Percentiles rank a stretch among this genome's conserved stretches.
Conservation (phyloP, 257 asterid species). For the Gardenia jasminoides region DNA sequence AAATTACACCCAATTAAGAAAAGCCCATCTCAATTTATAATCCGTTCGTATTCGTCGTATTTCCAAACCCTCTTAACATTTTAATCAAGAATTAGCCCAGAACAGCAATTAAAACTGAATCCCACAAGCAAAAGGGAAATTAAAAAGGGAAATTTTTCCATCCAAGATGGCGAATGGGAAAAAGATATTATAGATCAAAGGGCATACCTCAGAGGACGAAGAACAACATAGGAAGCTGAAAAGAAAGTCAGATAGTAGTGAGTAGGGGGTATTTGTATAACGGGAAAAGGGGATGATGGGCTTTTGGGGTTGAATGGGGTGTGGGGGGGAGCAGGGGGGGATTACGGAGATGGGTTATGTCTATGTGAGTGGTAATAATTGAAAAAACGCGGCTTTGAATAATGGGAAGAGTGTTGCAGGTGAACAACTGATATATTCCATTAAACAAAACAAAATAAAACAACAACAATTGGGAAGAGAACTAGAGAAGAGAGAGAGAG, state of each 20-base stretch:
- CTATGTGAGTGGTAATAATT: constrained; percentile 31
- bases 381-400: constrained; percentile 41
- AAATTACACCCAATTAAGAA: background rate
- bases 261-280: background rate
- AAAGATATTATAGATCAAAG: background rate
- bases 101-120: background rate
- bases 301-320: constrained; percentile 14
- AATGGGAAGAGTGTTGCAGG: constrained; percentile 48
- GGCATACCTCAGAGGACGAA: constrained; percentile 4
- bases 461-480: no score
- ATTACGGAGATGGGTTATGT: background rate
- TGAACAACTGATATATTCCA: background rate
- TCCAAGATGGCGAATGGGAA: background rate
- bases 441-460: background rate
- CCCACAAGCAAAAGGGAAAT: background rate
- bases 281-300: background rate
- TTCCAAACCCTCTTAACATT: background rate
- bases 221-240: background rate
- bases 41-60: background rate
- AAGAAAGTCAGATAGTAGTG: background rate
- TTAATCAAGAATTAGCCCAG: background rate
- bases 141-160: background rate
- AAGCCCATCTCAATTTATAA: background rate
- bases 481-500: background rate
- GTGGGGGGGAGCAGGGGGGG: constrained; percentile 4